Percentiles rank a stretch among this genome's conserved stretches.
Evolutionary conservation across 305 asterid species (phyloP).

Genomic region (Fraxinus floribunda): DNA sequence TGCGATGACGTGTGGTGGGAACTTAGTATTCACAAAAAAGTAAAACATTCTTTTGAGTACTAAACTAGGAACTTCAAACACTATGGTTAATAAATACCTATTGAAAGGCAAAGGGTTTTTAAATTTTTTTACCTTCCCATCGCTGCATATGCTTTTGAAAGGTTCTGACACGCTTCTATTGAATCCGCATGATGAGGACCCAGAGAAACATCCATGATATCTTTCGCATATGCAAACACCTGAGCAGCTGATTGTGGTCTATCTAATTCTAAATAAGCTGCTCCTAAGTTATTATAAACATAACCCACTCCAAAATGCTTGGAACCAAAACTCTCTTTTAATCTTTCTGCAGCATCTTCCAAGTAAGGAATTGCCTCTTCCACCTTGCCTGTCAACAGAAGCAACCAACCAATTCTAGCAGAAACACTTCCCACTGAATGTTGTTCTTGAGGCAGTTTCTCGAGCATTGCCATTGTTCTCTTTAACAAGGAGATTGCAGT

Average conservation of each 20-base stretch:
- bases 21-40: not conserved
- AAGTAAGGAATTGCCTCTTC: conserved; percentile 69
- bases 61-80: not conserved
- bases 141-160: conserved; percentile 85
- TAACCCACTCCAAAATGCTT: conserved; percentile 83
- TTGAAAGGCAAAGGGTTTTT: conserved; percentile 9
- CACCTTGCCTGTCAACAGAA: conserved; percentile 70
- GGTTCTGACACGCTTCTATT: conserved; percentile 79
- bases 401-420: conserved; percentile 88
- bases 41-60: conserved; percentile 1
- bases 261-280: conserved; percentile 81
- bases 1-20: not conserved
- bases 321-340: conserved; percentile 86
- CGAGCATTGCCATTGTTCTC: conserved; percentile 59
- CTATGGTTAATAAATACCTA: not conserved
- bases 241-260: conserved; percentile 94
- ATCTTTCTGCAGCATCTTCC: conserved; percentile 90
- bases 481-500: conserved; percentile 62
- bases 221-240: conserved; percentile 86
- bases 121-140: conserved; percentile 60
- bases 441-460: conserved; percentile 78
- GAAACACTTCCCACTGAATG: conserved; percentile 85
- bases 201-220: conserved; percentile 82
- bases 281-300: conserved; percentile 88
- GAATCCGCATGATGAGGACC: conserved; percentile 90